Conservation (phyloP, 2,329 filamentous ascomycete genomes). For the Didymellaceae sp. region DNA sequence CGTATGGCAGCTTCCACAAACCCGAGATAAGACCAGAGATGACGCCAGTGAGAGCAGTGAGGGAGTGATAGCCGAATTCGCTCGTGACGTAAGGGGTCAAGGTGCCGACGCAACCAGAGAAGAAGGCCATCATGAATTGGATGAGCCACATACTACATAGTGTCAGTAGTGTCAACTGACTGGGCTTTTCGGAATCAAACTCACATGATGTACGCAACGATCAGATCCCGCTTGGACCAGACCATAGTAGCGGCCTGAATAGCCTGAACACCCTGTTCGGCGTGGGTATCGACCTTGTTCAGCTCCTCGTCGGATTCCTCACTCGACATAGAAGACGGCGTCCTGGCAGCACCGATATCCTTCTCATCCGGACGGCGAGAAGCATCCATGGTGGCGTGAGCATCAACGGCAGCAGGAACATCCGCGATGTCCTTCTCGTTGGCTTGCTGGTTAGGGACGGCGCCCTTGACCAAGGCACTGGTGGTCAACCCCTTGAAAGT, state of each 20-base stretch:
- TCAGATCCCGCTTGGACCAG: constrained; percentile 38
- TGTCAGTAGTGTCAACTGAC: constrained; percentile 15
- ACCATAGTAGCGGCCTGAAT: constrained; percentile 38
- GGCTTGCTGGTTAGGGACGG: constrained; percentile 14
- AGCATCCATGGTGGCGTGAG: constrained; percentile 37
- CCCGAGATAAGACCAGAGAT: constrained; percentile 49
- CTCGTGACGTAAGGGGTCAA: constrained; percentile 52
- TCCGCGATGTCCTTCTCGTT: constrained; percentile 36
- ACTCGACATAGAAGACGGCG: constrained; percentile 15
- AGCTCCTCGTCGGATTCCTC: constrained; percentile 37
- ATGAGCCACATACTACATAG: constrained; percentile 43
- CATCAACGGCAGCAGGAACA: constrained; percentile 38
- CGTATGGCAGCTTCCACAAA: constrained; percentile 50
- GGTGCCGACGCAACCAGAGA: constrained; percentile 51
- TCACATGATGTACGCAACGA: constrained; percentile 40
- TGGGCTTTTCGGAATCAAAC: background rate
- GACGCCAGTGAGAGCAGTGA: constrained; percentile 48
- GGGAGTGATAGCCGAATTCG: constrained; percentile 45
- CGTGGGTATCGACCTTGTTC: constrained; percentile 41
- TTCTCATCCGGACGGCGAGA: constrained; percentile 35
- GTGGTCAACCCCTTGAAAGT: constrained; percentile 41
- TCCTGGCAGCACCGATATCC: constrained; percentile 29
- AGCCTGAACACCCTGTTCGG: constrained; percentile 38
- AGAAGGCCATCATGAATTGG: constrained; percentile 57
- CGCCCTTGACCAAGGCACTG: constrained; percentile 33